Base-by-base conservation (phyloP, 1,284 basidiomycete genomes). In the Vanrija sp. region DNA sequence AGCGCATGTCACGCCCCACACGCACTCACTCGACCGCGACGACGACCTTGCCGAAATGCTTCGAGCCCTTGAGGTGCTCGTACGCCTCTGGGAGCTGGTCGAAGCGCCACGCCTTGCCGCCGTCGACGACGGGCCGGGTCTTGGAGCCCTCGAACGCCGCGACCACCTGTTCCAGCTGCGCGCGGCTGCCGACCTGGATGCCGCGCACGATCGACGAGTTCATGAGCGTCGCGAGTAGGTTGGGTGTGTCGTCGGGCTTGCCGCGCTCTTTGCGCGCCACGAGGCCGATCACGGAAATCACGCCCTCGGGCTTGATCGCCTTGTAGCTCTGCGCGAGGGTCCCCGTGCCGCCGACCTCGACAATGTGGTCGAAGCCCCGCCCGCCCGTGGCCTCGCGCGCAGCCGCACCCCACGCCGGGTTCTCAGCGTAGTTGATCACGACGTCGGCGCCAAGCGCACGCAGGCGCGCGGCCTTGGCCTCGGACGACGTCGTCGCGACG, bases 291-390 rank as follows among this genome's bases (percentile, higher is more conserved):
- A 79, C 64, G 49, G 80, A 75, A 49, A 85, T 71, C 15, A 77
- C 72, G 2, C 83, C 83, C 7, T 77, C 78, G 16, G 72, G 62
- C 49, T 69, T 67, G 50, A 80, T 65, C 6, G 79, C 74, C 9
- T 75, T 75, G 52, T 81, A 69, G 7, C 77, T 78, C 56, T 80
- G 78, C 10, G 64, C 53, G 3, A 85, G 68, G 5, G 83, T 84
- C 9, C 79, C 78, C 3, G 76, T 58, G 2, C 84, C 83, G 3
- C 82, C 82, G 41, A 82, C 81, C 37, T 85, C 84, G 44, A 85
- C 71, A 36, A 84, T 67, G 61, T 82, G 81, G 54, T 85, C 81
- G 4, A 82, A 83, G 14, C 84, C 84, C 12, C 65, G 64, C 3
- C 18, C 16, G 8, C 58, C 49, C n/a, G 69, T 72, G 9, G 70